Conservation (phyloP, 2,329 filamentous ascomycete species). For the Plectosphaerella sp. region DNA sequence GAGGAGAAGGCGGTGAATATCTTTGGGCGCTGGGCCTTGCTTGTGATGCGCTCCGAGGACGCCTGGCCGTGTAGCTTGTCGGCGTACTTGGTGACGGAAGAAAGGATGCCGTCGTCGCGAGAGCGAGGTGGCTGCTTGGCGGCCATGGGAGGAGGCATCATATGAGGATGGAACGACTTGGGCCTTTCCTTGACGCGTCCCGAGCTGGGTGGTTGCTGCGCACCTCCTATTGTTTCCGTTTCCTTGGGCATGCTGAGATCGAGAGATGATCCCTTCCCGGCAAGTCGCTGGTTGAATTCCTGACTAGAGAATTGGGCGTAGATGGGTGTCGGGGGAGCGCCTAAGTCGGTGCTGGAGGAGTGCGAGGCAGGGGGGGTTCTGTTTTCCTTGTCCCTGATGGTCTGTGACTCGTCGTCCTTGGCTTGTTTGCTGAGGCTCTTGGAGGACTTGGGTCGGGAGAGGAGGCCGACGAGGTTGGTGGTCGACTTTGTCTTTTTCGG, state of each 20-base stretch:
- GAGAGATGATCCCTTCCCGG: constrained; percentile 13
- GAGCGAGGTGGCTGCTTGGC: constrained; percentile 6
- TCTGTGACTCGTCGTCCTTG: constrained; percentile 45
- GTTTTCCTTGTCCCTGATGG: constrained; percentile 76
- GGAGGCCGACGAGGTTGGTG: constrained; percentile 72
- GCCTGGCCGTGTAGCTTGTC: constrained; percentile 6
- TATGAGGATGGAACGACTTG: constrained; percentile 44
- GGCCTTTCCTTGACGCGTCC: constrained; percentile 37
- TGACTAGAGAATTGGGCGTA: constrained; percentile 68
- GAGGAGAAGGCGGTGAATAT: constrained; percentile 33
- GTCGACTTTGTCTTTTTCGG: constrained; percentile 79
- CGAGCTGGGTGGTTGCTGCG: constrained; percentile 2
- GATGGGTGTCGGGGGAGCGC: constrained; percentile 56
- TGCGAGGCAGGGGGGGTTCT: constrained; percentile 52
- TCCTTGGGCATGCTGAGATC: constrained; percentile 1
- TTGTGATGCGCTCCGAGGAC: constrained; percentile 17
- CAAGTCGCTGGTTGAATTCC: constrained; percentile 14
- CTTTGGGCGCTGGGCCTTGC: constrained; percentile 35
- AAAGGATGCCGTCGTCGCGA: constrained; percentile 11
- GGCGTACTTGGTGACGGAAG: constrained; percentile 12
- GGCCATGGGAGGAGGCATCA: constrained; percentile 11
- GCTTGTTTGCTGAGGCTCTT: constrained; percentile 56
- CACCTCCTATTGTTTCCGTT: too few relatives aligned
- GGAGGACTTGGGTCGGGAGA: constrained; percentile 70
- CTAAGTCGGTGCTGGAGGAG: constrained; percentile 28